Conservation (phyloP, 805 yeast genomes). For the Novakomyces olei region DNA sequence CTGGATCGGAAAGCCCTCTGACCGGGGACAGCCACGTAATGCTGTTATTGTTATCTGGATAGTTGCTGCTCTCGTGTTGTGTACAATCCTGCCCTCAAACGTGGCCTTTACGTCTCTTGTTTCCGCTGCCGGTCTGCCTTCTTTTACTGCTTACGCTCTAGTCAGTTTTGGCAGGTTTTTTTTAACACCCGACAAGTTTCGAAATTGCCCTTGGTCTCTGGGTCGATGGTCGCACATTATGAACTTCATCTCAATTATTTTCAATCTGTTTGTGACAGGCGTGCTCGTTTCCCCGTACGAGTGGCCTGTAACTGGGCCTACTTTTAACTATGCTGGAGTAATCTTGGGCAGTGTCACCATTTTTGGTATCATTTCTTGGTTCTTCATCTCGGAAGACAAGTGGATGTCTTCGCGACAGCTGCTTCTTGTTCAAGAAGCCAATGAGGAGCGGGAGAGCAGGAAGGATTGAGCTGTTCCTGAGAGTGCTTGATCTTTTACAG, state of each 20-base stretch:
- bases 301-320: conserved; percentile 10
- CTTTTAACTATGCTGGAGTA: conserved; percentile 11
- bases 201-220: conserved; percentile 8
- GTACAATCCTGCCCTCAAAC: conserved; percentile 10
- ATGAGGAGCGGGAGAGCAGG: too few species aligned
- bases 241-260: conserved; percentile 8
- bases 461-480: too few species aligned
- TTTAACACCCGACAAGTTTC: conserved; percentile 6
- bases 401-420: conserved; percentile 7
- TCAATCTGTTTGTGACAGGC: conserved; percentile 9
- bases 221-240: conserved; percentile 10
- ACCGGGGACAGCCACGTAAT: conserved; percentile 10
- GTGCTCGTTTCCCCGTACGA: conserved; percentile 10
- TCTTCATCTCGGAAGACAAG: conserved; percentile 8
- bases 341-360: conserved; percentile 9
- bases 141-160: conserved; percentile 10
- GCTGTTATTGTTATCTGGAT: conserved; percentile 10
- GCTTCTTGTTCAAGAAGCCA: too few species aligned
- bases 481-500: too few species aligned
- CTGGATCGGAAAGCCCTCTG: conserved; percentile 10
- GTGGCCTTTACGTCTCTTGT: conserved; percentile 12
- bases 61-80: conserved; percentile 10
- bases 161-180: conserved; percentile 10
- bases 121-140: conserved; percentile 11
- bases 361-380: conserved; percentile 8